Conservation (phyloP, 176 grass and related monocot species). For the Oryza meridionalis region DNA sequence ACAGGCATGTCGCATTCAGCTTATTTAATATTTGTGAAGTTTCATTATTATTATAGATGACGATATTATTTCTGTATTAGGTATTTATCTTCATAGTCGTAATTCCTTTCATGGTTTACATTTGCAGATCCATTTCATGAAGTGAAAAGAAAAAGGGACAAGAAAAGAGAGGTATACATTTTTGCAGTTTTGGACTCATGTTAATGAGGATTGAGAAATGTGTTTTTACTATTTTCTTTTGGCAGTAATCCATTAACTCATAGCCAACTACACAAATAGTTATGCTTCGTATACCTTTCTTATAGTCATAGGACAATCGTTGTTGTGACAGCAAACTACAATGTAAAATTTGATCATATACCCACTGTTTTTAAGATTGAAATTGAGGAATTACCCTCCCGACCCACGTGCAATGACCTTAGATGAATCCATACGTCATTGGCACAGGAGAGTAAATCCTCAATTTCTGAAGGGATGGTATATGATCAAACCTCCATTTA, state of each 20-base stretch:
- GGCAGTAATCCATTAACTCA: slow-evolving; percentile 6
- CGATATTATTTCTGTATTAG: background rate
- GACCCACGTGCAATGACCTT: background rate
- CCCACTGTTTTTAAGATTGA: background rate
- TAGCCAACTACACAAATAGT: background rate
- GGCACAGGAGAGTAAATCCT: background rate
- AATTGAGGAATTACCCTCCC: no score
- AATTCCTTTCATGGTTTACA: slow-evolving; percentile 41
- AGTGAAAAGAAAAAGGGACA: slow-evolving; percentile 88
- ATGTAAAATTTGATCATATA: background rate
- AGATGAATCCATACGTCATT: background rate
- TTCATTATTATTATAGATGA: background rate
- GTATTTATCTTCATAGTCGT: slow-evolving; percentile 14
- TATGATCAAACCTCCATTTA: background rate
- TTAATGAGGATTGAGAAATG: background rate
- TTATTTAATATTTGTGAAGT: background rate
- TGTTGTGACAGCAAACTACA: background rate
- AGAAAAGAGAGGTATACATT: slow-evolving; percentile 83
- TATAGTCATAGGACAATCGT: background rate
- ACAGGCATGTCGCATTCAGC: background rate
- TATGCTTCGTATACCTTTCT: background rate
- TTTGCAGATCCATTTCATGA: slow-evolving; percentile 90
- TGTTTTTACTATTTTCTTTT: background rate
- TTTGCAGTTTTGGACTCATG: background rate
- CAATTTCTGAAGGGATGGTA: background rate